Evolutionary conservation across 179 eudicot species (phyloP), one percentile per base, ranked within the genome.

Genomic region (Carnegiea gigantea): DNA sequence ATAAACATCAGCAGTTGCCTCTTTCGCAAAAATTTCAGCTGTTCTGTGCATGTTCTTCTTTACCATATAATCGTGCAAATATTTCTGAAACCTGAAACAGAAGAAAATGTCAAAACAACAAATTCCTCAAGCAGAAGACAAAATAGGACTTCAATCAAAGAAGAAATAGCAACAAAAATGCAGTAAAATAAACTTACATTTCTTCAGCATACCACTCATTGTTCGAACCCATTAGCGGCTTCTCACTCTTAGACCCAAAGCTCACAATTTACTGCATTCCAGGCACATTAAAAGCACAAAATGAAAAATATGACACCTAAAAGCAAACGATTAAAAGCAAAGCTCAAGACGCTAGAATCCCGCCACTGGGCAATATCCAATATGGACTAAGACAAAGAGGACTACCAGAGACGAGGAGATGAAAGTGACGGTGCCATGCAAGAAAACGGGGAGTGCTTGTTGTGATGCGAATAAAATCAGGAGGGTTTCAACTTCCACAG

Each of bases 381-480:
- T 33, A 2, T 33, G 2, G 36, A 33, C 36, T 33, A 33, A 73
- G 78, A n/a, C n/a, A 82, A 12, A 17, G 74, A 57, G 60, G 59
- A 78, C 24, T 70, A 71, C 77, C 80, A 76, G 79, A 70, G 78
- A 62, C 64, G 80, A 70, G 76, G 36, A 78, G n/a, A 70, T 26
- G 84, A 80, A 38, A 84, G 81, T 54, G 83, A 78, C 83, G 79
- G 79, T 77, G 78, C 89, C 89, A 87, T 87, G 89, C 85, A 87
- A 80, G 60, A 65, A 46, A 68, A 17, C 3, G 3, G 24, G 2
- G 21, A 30, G 44, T 67, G 38, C 26, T 67, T 67, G 71, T 28
- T 67, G 67, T 9, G 26, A 60, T 5, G 67, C 21, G 26, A 6
- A 6, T 21, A 21, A 60, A 60, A 8, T 21, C 1, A 2, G 7